phyloP scores from a whole-genome alignment of 2,329 filamentous ascomycete genomes.

The Cladosporium phlei region DNA sequence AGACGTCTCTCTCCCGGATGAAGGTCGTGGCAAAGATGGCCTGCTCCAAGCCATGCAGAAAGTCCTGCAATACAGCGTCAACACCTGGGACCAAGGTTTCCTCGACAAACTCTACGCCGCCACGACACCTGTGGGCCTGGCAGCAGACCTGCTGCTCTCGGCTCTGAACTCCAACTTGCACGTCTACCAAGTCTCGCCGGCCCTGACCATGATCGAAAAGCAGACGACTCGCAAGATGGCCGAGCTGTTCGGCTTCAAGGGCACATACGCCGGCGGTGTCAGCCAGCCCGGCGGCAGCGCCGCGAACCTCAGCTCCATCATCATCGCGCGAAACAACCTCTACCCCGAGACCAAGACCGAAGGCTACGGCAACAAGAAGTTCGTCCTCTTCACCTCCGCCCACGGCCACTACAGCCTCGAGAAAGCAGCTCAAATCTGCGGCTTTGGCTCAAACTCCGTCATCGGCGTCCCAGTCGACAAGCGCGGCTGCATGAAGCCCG shows the following conservation, averaged over 20 bases:
- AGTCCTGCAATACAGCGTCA: constrained; percentile 80
- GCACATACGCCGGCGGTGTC: constrained; percentile 65
- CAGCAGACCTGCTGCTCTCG: constrained; percentile 77
- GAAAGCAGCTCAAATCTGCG: constrained; percentile 87
- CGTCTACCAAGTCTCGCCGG: constrained; percentile 90
- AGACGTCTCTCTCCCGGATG: constrained; percentile 33
- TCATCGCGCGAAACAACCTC: constrained; percentile 80
- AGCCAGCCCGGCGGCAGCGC: constrained; percentile 75
- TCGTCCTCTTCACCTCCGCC: constrained; percentile 80
- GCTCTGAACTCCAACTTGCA: constrained; percentile 92
- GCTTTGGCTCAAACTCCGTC: constrained; percentile 72
- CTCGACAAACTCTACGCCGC: constrained; percentile 92
- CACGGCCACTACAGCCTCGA: constrained; percentile 95
- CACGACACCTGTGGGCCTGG: constrained; percentile 80
- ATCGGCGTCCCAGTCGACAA: constrained; percentile 69
- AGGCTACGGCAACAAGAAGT: constrained; percentile 62
- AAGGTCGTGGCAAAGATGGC: constrained; percentile 39
- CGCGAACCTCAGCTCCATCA: constrained; percentile 78
- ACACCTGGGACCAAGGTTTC: constrained; percentile 98
- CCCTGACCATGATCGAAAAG: constrained; percentile 83
- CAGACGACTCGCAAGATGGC: constrained; percentile 70
- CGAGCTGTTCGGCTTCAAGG: constrained; percentile 68
- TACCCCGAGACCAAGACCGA: constrained; percentile 71
- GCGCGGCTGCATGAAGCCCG: constrained; percentile 65
- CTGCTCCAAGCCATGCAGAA: constrained; percentile 53